phyloP scores from a whole-genome alignment of 495 filamentous ascomycete species.

The Platismatia glauca region DNA sequence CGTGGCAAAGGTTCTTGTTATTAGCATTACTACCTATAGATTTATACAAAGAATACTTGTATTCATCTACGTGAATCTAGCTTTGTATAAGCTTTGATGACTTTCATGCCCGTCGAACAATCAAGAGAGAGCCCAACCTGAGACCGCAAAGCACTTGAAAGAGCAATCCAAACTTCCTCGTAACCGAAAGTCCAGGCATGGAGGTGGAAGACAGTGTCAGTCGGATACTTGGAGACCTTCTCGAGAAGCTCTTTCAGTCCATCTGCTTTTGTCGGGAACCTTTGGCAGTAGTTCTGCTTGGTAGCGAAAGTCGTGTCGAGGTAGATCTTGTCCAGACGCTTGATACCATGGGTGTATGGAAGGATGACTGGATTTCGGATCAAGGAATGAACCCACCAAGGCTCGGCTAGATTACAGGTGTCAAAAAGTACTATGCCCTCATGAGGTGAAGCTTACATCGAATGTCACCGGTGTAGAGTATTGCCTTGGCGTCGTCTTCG shows the following conservation, averaged over 20 bases:
- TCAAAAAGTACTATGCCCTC: background rate
- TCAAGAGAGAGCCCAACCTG: conserved; percentile 39
- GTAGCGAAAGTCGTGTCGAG: conserved; percentile 74
- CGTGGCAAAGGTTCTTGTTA: conserved; percentile 33
- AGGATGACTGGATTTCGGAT: conserved; percentile 62
- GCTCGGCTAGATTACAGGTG: conserved; percentile 39
- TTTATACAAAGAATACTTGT: conserved; percentile 65
- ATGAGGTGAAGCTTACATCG: conserved; percentile 45
- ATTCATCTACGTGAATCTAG: conserved; percentile 74
- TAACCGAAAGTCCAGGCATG: conserved; percentile 91
- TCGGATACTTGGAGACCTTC: conserved; percentile 60
- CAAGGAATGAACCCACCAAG: conserved; percentile 60
- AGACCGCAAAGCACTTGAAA: conserved; percentile 59
- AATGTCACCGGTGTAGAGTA: conserved; percentile 91
- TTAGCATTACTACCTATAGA: conserved; percentile 44
- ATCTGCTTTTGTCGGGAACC: conserved; percentile 55
- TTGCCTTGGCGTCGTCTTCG: conserved; percentile 62
- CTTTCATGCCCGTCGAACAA: background rate
- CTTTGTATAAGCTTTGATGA: background rate
- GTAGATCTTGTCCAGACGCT: conserved; percentile 68
- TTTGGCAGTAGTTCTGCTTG: conserved; percentile 35
- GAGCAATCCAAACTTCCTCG: conserved; percentile 82
- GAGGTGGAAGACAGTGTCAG: conserved; percentile 73
- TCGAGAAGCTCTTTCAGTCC: conserved; percentile 65
- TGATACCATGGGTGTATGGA: conserved; percentile 60